Percentiles rank a stretch among this genome's conserved stretches.
These are phyloP conservation scores for Eimeria maxima DNA, from an alignment of 169 alveolate species.

Conservation along the genomic window DNA sequence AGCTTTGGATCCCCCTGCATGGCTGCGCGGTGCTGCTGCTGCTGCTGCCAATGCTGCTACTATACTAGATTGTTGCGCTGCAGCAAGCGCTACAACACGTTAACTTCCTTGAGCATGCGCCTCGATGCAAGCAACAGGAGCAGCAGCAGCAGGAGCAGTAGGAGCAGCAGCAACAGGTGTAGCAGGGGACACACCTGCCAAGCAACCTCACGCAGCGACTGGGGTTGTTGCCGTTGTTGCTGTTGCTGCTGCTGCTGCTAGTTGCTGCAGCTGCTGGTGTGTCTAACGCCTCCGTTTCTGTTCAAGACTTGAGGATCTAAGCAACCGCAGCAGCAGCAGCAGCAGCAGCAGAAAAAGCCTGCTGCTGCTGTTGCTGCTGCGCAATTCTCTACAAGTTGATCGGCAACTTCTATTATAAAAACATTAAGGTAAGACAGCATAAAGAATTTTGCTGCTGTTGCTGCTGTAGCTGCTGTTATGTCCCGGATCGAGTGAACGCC, in stretches of 20 bases:
- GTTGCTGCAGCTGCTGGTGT: neutral
- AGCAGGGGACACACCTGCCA: constrained; percentile 3
- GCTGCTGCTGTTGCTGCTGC: constrained; percentile 54
- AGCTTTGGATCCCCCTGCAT: constrained; percentile 28
- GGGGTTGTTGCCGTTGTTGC: neutral
- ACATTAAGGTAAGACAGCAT: too few species aligned
- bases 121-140: too few species aligned
- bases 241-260: constrained; percentile 38
- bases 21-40: neutral
- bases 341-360: constrained; percentile 24
- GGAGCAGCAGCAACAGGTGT: constrained; percentile 44
- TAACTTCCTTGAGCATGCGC: neutral
- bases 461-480: constrained; percentile 13
- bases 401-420: neutral
- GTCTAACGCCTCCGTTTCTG: constrained; percentile 18
- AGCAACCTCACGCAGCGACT: neutral
- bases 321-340: constrained; percentile 53
- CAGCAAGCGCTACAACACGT: neutral
- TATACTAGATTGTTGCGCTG: neutral
- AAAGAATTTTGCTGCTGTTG: neutral
- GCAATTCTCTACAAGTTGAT: neutral
- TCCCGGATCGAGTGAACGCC: constrained; percentile 10
- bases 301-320: neutral
- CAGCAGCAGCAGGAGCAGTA: constrained; percentile 4
- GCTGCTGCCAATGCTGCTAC: too few species aligned